phyloP scores from a whole-genome alignment of 352 stramenopile species.

The Globisporangium ultimum region DNA sequence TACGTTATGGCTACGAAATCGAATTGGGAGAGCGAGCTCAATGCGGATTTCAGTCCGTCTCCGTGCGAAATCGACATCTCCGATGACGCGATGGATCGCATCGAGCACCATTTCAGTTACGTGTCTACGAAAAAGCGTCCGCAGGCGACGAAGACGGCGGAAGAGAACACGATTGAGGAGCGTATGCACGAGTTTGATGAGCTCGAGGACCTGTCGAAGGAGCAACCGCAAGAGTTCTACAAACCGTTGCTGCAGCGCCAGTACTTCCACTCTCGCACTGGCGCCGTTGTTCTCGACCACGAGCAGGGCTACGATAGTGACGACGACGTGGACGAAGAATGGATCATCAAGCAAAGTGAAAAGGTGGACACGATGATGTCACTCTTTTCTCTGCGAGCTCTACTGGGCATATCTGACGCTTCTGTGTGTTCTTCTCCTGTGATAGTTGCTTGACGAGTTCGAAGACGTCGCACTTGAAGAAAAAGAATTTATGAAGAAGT shows the following conservation, averaged over 20 bases:
- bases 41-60: conserved; percentile 20
- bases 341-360: conserved; percentile 86
- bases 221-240: conserved; percentile 72
- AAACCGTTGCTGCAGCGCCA: conserved; percentile 72
- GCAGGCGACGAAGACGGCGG: conserved; percentile 16
- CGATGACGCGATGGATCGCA: conserved; percentile 45
- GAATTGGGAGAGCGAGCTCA: conserved; percentile 20
- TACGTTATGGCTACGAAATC: conserved; percentile 65
- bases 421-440: neutral
- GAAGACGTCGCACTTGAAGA: conserved; percentile 85
- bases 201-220: conserved; percentile 46
- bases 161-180: conserved; percentile 41
- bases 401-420: no score
- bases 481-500: conserved; percentile 91
- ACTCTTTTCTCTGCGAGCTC: neutral
- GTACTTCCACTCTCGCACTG: conserved; percentile 88
- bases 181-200: conserved; percentile 78
- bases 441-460: conserved; percentile 83
- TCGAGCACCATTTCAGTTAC: conserved; percentile 68
- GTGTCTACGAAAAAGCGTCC: conserved; percentile 46
- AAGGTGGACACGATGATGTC: conserved; percentile 29
- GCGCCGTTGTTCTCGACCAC: conserved; percentile 74
- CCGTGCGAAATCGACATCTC: conserved; percentile 58
- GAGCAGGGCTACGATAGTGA: conserved; percentile 87
- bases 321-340: conserved; percentile 87